Base-by-base conservation (phyloP, 306 rosid genomes). In the Cicer bijugum region DNA sequence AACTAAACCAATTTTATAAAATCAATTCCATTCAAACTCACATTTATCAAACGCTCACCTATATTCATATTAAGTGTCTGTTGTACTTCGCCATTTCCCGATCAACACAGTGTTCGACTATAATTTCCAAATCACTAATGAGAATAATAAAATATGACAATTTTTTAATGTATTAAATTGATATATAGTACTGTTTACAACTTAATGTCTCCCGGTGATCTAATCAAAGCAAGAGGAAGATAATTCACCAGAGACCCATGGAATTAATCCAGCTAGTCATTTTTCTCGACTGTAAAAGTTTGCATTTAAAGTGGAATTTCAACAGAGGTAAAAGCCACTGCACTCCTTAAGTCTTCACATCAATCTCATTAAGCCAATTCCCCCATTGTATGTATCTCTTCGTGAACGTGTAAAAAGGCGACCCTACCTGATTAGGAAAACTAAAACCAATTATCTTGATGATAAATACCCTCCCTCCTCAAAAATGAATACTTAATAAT, bases 221-320 rank as follows among this genome's bases (percentile, higher is more conserved):
- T 44, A 50, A 40, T 66, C 23, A 60, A 48, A 44, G 56, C 74
- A 57, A 57, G 43, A 23, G 4, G 7, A 33, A 12, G 20, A 57
- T 17, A 11, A 58, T 59, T 57, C 19, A 44, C 48, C 44, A 60
- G 38, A 70, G 64, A 55, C 51, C 38, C n/a, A 12, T 65, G 78
- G 50, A 75, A 53, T 14, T 78, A 46, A 52, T 60, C 55, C 50
- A 69, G 9, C 11, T 39, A 63, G 75, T 76, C 61, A 55, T 47
- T 52, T 74, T 77, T 17, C 56, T 38, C 46, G 46, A 53, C 58
- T 8, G 45, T 72, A 53, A 11, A 42, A 67, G 50, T 20, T 37
- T 20, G 81, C 57, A 75, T 75, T 20, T 10, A n/a, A 78, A 70
- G 76, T 46, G 14, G 46, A 72, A 64, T 60, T 58, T 17, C 52